Evolutionary conservation across 2,329 filamentous ascomycete species (phyloP), one percentile per base, ranked within the genome.

Genomic region (Nectriaceae sp.): DNA sequence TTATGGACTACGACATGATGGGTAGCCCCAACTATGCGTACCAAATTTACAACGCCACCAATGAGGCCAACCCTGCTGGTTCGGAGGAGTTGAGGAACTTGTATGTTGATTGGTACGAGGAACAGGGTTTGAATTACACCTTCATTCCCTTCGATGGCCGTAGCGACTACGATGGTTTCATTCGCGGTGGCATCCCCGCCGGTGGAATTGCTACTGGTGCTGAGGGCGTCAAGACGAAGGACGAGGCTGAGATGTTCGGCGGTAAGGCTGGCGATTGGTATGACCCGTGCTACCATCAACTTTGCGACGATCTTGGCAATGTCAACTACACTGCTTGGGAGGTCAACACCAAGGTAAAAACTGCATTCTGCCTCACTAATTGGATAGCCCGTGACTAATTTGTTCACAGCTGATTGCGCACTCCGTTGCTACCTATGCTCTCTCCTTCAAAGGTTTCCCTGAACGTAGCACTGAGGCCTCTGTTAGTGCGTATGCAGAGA

Each of bases 171-270:
- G 87, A 85, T 42, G 85, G 83, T 1, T 92, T 93, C 72, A 86
- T 91, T 60, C 77, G 82, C 29, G 77, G 81, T 47, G 85, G 85
- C 3, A 90, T 92, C 36, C 86, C 89, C 0, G 82, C 82, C 1
- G 88, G 89, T 20, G 89, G 89, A 22, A 82, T 92, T 52, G 87
- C 88, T 46, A 90, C 88, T 2, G 89, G 89, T 33, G 89, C 89
- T 1, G 88, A 92, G 68, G 86, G 80, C 11, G 67, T 89, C 70
- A 92, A 91, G 80, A 90, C 87, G 0, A 70, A 77, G 42, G 76
- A 83, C 26, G 85, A 92, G 64, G 79, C 70, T 2, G 73, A 71
- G 35, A 70, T 83, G 69, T 93, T 90, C 65, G 88, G 89, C n/a
- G 89, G 89, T 31, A 73, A 76, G 52, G 85, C 83, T 1, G 87